Conservation (phyloP, 352 stramenopile species). For the Plasmopara halstedii region DNA sequence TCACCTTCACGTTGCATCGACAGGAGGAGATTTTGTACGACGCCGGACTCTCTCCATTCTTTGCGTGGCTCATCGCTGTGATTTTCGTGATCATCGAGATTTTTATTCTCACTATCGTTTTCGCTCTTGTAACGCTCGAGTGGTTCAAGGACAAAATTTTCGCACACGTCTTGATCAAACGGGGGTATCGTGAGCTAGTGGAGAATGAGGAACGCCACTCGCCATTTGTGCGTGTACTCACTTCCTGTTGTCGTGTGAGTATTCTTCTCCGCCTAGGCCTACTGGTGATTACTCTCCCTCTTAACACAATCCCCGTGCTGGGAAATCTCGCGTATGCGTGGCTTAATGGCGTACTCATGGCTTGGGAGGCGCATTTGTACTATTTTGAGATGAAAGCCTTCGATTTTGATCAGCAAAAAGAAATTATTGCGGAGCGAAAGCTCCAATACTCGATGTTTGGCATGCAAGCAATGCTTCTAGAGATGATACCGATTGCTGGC, state of each 20-base stretch:
- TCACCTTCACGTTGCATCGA: constrained; percentile 29
- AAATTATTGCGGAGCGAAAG: constrained; percentile 27
- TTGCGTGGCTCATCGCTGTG: constrained; percentile 48
- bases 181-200: constrained; percentile 34
- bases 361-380: constrained; percentile 50
- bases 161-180: constrained; percentile 31
- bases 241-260: constrained; percentile 43
- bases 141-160: constrained; percentile 53
- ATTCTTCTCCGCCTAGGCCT: constrained; percentile 35
- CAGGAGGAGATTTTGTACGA: constrained; percentile 28
- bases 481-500: constrained; percentile 48
- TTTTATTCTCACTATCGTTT: constrained; percentile 47
- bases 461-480: constrained; percentile 44
- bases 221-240: constrained; percentile 28
- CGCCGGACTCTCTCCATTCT: constrained; percentile 26
- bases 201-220: constrained; percentile 35
- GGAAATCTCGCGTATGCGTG: constrained; percentile 46
- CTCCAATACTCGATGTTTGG: constrained; percentile 47
- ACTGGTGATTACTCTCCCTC: constrained; percentile 42
- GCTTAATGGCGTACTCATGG: constrained; percentile 47
- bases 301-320: constrained; percentile 49
- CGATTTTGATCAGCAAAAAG: constrained; percentile 39
- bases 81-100: constrained; percentile 45
- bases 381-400: constrained; percentile 56
- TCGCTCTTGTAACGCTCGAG: constrained; percentile 32